Evolutionary conservation across 345 rosid genomes (phyloP), one percentile per base, ranked within the genome.

Genomic region (Salix brachista): DNA sequence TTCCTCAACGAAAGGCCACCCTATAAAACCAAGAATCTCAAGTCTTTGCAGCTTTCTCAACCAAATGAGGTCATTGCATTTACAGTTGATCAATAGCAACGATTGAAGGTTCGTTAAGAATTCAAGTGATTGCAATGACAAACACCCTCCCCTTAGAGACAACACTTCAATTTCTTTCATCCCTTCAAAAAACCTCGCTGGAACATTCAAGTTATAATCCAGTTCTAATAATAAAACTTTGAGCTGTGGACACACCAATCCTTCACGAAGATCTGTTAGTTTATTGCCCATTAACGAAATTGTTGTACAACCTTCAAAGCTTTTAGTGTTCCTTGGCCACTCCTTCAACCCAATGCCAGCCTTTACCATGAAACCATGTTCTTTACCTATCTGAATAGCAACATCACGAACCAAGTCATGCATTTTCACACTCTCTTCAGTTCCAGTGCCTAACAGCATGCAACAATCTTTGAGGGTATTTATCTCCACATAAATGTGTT

Each of bases 351-450:
- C 74, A 56, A 3, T 39, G 10, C 65, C 32, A 41, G 44, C 41
- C 60, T 56, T 32, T 12, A 69, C 74, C 11, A 37, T 2, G 36
- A 69, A 69, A 11, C 58, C 58, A 9, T 48, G 12, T 17, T 21
- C 25, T 12, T 4, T 23, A 26, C 39, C 56, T n/a, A 77, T 60
- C 70, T 13, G 8, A 3, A 77, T 6, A 14, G 73, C 75, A 39
- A 70, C 64, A 46, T 77, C 80, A 30, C 75, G 75, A 42, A 77
- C 70, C 70, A 77, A 25, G 8, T 62, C 70, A 48, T 77, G 75
- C 70, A 77, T 77, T 70, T 70, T 77, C 25, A 44, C 70, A 2
- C 13, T 0, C 19, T 54, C 34, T 61, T 26, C 48, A 30, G 5
- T 58, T 11, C 32, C 80, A 56, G 46, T 42, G 7, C 64, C 69